Evolutionary conservation across 2,329 filamentous ascomycete species (phyloP), one percentile per base, ranked within the genome.

Genomic region (Acephala macrosclerotiorum): DNA sequence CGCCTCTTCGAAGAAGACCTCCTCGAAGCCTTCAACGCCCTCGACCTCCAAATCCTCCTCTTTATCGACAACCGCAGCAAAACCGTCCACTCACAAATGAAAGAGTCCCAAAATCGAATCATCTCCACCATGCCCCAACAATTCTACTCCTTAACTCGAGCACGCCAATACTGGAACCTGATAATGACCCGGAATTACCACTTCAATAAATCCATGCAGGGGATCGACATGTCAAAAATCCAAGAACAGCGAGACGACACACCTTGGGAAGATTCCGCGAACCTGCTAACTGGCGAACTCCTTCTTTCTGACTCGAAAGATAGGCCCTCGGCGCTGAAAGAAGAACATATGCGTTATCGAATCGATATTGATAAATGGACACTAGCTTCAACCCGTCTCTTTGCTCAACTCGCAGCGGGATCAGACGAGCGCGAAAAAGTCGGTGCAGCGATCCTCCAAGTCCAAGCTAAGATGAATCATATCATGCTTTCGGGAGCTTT

Each of bases 131-230:
- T 66, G 61, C 64, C 66, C n/a, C 35, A 36, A 16, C 36, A 38
- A 3, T 59, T 67, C 16, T 33, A 53, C 14, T 45, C 42, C 16
- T 26, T 66, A 12, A 29, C 40, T n/a, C 36, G 53, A 14, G 45
- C 64, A 5, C 56, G 51, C 12, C 29, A 57, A 8, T 68, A 42
- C 33, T 66, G 64, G 61, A 45, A 36, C n/a, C 25, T 61, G 2
- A 65, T 68, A 20, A 56, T 66, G 38, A 58, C 56, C n/a, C 53
- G 66, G 12, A 68, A 68, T 53, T 68, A 66, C 22, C 66, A 68
- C 26, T 68, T 66, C 59, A 60, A 38, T 45, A 65, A 63, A 20
- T 58, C 57, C 7, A 58, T 58, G 9, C 63, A 65, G 38, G 40
- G 36, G 6, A 58, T 45, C 11, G 63, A 56, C 11, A 53, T 65